These are phyloP conservation scores for Tuber indicum DNA, from an alignment of 495 filamentous ascomycete species.

Conservation along the genomic window DNA sequence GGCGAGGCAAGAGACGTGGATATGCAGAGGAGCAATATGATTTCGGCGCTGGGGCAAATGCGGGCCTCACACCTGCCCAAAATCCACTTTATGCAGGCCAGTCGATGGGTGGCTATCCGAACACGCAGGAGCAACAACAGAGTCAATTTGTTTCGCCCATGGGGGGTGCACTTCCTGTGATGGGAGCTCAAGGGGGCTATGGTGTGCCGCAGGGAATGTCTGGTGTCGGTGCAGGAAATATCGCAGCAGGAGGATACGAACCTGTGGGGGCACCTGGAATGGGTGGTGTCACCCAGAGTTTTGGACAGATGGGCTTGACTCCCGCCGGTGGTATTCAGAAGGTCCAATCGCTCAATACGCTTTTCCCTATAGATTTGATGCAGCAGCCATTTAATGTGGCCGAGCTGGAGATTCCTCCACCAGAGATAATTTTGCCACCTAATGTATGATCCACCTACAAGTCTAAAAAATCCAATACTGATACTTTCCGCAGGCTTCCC, in stretches of 20 bases:
- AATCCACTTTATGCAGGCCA: constrained; percentile 38
- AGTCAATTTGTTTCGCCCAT: constrained; percentile 42
- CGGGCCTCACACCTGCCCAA: constrained; percentile 51
- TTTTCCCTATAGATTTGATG: constrained; percentile 85
- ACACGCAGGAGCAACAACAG: constrained; percentile 38
- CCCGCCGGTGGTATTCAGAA: constrained; percentile 50
- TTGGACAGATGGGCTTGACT: constrained; percentile 71
- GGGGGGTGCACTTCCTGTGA: constrained; percentile 39
- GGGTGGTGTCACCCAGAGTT: constrained; percentile 70
- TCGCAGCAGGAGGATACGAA: constrained; percentile 43
- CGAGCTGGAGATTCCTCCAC: constrained; percentile 86
- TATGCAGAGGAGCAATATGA: constrained; percentile 95
- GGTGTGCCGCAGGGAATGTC: constrained; percentile 44
- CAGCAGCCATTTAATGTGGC: constrained; percentile 88
- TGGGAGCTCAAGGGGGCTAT: constrained; percentile 45
- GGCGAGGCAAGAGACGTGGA: constrained; percentile 75
- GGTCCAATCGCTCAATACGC: constrained; percentile 66
- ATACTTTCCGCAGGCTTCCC: constrained; percentile 60
- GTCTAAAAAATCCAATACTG: not conserved
- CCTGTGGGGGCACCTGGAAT: constrained; percentile 53
- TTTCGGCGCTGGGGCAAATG: constrained; percentile 83
- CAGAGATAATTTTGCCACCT: constrained; percentile 80
- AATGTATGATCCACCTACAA: constrained; percentile 59
- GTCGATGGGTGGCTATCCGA: constrained; percentile 53
- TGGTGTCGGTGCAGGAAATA: constrained; percentile 59